Percentiles rank a stretch among this genome's conserved stretches.
These are phyloP conservation scores for Apiotrichum gamsii DNA, from an alignment of 1,284 basidiomycete genomes.

Conservation along the genomic window DNA sequence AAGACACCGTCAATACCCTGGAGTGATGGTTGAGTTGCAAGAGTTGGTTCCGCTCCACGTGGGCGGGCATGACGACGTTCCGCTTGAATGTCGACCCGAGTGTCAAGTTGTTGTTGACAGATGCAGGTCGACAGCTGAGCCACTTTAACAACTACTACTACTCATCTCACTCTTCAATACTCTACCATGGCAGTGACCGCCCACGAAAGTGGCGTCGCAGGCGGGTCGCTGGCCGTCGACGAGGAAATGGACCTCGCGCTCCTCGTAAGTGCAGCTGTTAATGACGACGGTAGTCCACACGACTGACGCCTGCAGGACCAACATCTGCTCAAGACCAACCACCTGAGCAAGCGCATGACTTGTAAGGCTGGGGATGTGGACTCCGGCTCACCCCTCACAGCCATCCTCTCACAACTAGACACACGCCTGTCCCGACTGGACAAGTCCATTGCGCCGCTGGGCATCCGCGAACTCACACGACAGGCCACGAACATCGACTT, in stretches of 20 bases:
- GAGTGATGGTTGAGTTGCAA: too few species aligned
- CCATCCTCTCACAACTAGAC: slow-evolving; percentile 44
- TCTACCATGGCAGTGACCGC: slow-evolving; percentile 9
- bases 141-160: too few species aligned
- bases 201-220: slow-evolving; percentile 1
- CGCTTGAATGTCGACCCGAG: too few species aligned
- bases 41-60: too few species aligned
- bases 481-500: slow-evolving; percentile 11
- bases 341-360: slow-evolving; percentile 45
- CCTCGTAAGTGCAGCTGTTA: slow-evolving; percentile 22
- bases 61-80: too few species aligned
- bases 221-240: slow-evolving; percentile 31
- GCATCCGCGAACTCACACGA: slow-evolving; percentile 36
- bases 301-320: slow-evolving; percentile 33
- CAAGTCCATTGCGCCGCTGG: slow-evolving; percentile 45
- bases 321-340: slow-evolving; percentile 46
- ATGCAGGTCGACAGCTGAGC: too few species aligned
- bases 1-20: too few species aligned
- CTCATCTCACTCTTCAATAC: too few species aligned
- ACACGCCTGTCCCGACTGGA: slow-evolving; percentile 42
- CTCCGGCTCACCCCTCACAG: slow-evolving; percentile 14
- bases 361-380: slow-evolving; percentile 20
- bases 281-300: too few species aligned
- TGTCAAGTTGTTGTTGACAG: too few species aligned
- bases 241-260: slow-evolving; percentile 46